Evolutionary conservation across 495 filamentous ascomycete genomes (phyloP), one percentile per base, ranked within the genome.

Genomic region (Neurospora sp.): DNA sequence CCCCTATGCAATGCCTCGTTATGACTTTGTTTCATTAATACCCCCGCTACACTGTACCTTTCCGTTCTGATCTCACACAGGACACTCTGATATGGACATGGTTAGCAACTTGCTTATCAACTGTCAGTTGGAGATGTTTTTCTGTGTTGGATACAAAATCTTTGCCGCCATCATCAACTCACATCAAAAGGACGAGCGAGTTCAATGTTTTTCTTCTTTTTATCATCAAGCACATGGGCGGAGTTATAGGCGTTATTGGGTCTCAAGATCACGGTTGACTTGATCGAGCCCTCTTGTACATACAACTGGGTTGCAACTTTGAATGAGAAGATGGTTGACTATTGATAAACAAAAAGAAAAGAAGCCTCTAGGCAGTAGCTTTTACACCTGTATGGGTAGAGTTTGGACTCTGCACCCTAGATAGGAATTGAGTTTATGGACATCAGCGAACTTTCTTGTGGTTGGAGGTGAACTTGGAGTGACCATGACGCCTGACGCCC

Each of bases 311-410:
- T 18, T 66, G 53, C 27, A 37, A 66, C 53, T 35, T 1, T 66
- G 27, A 66, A 66, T 35, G 53, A 35, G 53, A 66, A 66, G 53
- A 66, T 35, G 27, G 53, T 66, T 18, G 14, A 66, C 14, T 66
- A 66, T 66, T 61, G 53, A 66, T 37, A 66, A 61, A 66, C 53
- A 66, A 66, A 35, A 66, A 70, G 16, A 44, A 59, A 72, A 42
- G 74, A 77, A 66, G 70, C 74, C 70, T 70, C 12, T 66, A 66
- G 14, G 53, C 53, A 66, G 53, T 66, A 66, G 73, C 69, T 70
- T 31, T 31, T 70, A 53, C 39, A 76, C 27, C 27, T 78, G 78
- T 79, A 79, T 69, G 70, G 76, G 72, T 78, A 79, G 71, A 68
- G 38, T 10, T 66, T 8, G 46, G 44, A 69, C 70, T 70, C 39